Base-by-base conservation (phyloP, 176 grass and related monocot species). In the Oryza punctata region DNA sequence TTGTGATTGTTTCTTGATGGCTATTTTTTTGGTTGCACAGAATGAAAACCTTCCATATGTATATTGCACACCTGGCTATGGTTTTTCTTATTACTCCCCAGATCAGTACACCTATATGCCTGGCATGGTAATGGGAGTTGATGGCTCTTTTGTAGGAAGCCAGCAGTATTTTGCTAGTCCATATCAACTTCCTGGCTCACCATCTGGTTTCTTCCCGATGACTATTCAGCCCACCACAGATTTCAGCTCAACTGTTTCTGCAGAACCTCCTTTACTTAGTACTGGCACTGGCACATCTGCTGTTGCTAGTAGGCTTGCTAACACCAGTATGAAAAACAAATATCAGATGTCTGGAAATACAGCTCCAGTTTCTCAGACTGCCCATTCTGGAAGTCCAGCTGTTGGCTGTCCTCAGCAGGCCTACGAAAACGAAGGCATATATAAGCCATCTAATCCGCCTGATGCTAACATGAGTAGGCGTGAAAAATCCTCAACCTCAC, bases 41-140 rank as follows among this genome's bases (percentile, higher is more conserved):
- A 74, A 64, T 67, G 93, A 91, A 69, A 82, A 75, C 79, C 65
- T 87, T 54, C 77, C 93, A 15, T 94, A 90, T 85, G 11, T 92
- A 73, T 94, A 88, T 85, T 92, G 87, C 68, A 82, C 85, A 79
- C 93, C 93, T 79, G 81, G 87, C 71, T 94, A 92, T 83, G 93
- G 87, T 67, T 92, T 88, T 76, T 73, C 81, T 65, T 88, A 90
- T 82, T 49, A 87, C 57, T 74, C 84, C 19, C 85, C 73, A 40
- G 90, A 94, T 57, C 93, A 89, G 25, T 92, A 90, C 81, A 40
- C 69, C 54, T 85, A 85, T 77, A 75, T 87, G 65, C 85, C 89
- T 60, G 71, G 85, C 63, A 50, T 77, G 25, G 70, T 84, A 59
- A 68, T 73, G 38, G 89, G 81, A 75, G 49, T 77, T 69, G 89